phyloP scores from a whole-genome alignment of 176 grass and related monocot genomes.

The Carex scoparia region DNA sequence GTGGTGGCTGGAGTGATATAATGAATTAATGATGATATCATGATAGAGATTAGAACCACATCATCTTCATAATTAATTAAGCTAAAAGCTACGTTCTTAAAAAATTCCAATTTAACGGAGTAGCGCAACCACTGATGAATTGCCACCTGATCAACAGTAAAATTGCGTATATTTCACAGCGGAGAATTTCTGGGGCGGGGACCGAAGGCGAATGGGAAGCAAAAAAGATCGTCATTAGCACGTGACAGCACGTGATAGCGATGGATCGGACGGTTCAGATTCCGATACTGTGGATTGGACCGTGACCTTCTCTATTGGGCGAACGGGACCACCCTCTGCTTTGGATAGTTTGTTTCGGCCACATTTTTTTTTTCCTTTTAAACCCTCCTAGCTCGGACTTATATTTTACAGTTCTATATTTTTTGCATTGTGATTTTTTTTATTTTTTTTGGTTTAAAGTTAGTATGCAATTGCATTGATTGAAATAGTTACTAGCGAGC shows the following conservation, averaged over 20 bases:
- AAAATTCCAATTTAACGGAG: not conserved
- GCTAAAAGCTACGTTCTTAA: not conserved
- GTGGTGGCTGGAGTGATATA: too few species aligned
- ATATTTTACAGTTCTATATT: not conserved
- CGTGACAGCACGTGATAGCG: not conserved
- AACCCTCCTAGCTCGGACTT: not conserved
- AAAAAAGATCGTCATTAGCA: too few species aligned
- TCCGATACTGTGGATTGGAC: not conserved
- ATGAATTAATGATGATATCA: not conserved
- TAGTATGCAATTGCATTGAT: too few species aligned
- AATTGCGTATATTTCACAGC: not conserved
- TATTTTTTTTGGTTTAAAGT: too few species aligned
- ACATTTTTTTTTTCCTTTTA: not conserved
- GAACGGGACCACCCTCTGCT: not conserved
- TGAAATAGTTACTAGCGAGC: too few species aligned
- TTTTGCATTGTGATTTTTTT: not conserved
- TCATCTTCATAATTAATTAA: not conserved
- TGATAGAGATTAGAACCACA: conserved; percentile 18
- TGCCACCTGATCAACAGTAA: not conserved
- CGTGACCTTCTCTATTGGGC: not conserved
- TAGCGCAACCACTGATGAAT: not conserved
- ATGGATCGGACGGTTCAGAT: not conserved
- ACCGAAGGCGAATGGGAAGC: not conserved
- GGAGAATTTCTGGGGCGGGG: not conserved
- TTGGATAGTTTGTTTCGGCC: not conserved